Conservation (phyloP, 1,284 basidiomycete genomes). For the Microbotryum saponariae region DNA sequence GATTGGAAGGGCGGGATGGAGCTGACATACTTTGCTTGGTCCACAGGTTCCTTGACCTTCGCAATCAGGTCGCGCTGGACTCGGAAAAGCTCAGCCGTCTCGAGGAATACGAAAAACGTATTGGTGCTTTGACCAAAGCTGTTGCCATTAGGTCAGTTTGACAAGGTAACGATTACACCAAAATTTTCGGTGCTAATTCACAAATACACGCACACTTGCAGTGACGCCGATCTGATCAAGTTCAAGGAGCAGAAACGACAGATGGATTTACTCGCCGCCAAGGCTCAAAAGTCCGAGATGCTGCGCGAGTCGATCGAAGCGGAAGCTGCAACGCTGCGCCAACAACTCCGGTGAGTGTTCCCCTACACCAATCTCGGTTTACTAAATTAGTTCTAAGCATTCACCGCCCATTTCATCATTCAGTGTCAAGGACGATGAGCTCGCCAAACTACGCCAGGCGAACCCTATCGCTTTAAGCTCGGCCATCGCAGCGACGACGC, state of each 20-base stretch:
- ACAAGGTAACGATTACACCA: too few relatives aligned
- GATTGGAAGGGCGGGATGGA: conserved; percentile 61
- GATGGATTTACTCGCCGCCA: conserved; percentile 22
- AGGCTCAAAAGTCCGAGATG: conserved; percentile 24
- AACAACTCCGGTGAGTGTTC: conserved; percentile 14
- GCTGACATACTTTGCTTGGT: conserved; percentile 60
- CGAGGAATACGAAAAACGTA: conserved; percentile 38
- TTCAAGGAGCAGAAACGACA: conserved; percentile 56
- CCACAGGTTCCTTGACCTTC: conserved; percentile 45
- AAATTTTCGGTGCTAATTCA: too few relatives aligned
- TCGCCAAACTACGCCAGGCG: not conserved
- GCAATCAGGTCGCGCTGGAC: conserved; percentile 29
- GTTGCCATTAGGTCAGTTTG: conserved; percentile 57
- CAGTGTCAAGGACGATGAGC: not conserved
- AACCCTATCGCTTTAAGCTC: not conserved
- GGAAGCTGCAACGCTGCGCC: conserved; percentile 7
- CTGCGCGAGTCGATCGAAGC: conserved; percentile 17
- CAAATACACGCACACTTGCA: conserved; percentile 34
- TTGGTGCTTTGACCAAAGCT: conserved; percentile 61
- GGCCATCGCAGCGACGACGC: not conserved
- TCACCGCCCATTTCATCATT: not conserved
- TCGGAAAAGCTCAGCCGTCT: conserved; percentile 18
- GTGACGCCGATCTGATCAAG: conserved; percentile 63
- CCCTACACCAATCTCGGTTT: not conserved
- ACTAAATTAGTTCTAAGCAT: too few relatives aligned